Percentiles rank a stretch among this genome's conserved stretches.
Evolutionary conservation across 305 asterid species (phyloP).

Genomic region (Fraxinus dipetala): DNA sequence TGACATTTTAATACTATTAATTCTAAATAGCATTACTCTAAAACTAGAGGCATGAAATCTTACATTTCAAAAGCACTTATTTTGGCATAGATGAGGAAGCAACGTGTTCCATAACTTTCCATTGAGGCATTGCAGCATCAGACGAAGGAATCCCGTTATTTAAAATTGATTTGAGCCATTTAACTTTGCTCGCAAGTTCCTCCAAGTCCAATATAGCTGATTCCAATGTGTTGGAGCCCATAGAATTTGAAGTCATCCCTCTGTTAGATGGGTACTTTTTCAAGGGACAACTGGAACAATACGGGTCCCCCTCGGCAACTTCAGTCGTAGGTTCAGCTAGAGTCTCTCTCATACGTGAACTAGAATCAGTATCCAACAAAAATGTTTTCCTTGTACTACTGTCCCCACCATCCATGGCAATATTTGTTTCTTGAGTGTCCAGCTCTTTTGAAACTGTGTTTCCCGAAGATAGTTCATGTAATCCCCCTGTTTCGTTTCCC

Average conservation of each 20-base stretch:
- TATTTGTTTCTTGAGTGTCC: neutral
- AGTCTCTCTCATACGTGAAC: slow-evolving; percentile 4
- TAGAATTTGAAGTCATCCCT: slow-evolving; percentile 27
- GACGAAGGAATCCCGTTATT: slow-evolving; percentile 31
- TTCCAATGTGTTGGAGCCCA: slow-evolving; percentile 33
- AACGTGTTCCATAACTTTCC: slow-evolving; percentile 26
- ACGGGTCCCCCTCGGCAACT: slow-evolving; percentile 18
- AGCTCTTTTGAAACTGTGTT: slow-evolving; percentile 21
- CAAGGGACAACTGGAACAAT: slow-evolving; percentile 1
- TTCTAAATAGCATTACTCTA: neutral
- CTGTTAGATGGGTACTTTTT: slow-evolving; percentile 21
- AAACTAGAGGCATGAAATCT: slow-evolving; percentile 2
- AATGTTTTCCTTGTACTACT: neutral
- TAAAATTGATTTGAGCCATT: slow-evolving; percentile 44
- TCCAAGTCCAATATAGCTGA: slow-evolving; percentile 56
- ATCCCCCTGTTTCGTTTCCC: slow-evolving; percentile 9
- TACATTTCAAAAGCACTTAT: neutral
- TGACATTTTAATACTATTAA: neutral
- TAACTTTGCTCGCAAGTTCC: slow-evolving; percentile 50
- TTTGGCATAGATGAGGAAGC: slow-evolving; percentile 15
- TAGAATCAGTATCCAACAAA: slow-evolving; percentile 5
- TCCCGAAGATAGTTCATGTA: slow-evolving; percentile 1
- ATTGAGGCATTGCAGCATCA: slow-evolving; percentile 22
- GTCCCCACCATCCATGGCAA: slow-evolving; percentile 4
- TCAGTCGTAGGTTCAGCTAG: slow-evolving; percentile 13